Conservation (phyloP, 495 filamentous ascomycete genomes). For the Aspergillus diversus region DNA sequence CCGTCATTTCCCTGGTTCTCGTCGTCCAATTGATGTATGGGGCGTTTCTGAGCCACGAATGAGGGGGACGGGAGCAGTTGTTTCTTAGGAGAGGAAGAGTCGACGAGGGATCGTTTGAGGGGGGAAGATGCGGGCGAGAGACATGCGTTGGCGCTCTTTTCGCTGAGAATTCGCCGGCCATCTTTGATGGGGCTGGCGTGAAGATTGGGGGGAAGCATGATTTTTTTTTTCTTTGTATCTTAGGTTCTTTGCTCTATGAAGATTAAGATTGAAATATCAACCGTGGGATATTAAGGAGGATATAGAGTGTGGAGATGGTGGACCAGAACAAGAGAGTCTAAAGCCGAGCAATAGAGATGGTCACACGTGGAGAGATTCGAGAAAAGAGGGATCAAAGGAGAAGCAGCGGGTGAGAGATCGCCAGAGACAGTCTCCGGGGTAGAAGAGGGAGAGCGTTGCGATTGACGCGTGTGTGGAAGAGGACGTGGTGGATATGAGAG, state of each 20-base stretch:
- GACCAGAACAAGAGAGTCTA: not conserved
- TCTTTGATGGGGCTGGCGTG: conserved; percentile 47
- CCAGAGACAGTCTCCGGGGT: conserved; percentile 8
- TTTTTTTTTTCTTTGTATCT: not conserved
- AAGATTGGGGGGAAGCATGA: conserved; percentile 18
- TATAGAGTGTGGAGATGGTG: not conserved
- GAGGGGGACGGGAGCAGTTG: conserved; percentile 45
- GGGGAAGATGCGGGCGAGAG: conserved; percentile 43
- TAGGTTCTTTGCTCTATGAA: not conserved
- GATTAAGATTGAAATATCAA: no score
- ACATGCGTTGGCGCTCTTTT: conserved; percentile 53
- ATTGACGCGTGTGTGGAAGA: conserved; percentile 18
- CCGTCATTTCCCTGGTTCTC: conserved; percentile 26
- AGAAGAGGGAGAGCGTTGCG: conserved; percentile 10
- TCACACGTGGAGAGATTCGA: not conserved
- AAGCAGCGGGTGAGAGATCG: conserved; percentile 2
- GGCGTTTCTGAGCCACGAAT: conserved; percentile 48
- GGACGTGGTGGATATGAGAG: not conserved
- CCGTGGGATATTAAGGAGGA: not conserved
- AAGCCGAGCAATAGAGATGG: not conserved
- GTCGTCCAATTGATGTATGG: conserved; percentile 45
- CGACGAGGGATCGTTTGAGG: conserved; percentile 37
- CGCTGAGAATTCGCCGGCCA: conserved; percentile 48
- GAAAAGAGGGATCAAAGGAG: conserved; percentile 9
- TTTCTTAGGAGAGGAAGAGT: conserved; percentile 31